These are phyloP conservation scores for Miamiensis avidus DNA, from an alignment of 169 alveolate genomes.

Conservation along the genomic window DNA sequence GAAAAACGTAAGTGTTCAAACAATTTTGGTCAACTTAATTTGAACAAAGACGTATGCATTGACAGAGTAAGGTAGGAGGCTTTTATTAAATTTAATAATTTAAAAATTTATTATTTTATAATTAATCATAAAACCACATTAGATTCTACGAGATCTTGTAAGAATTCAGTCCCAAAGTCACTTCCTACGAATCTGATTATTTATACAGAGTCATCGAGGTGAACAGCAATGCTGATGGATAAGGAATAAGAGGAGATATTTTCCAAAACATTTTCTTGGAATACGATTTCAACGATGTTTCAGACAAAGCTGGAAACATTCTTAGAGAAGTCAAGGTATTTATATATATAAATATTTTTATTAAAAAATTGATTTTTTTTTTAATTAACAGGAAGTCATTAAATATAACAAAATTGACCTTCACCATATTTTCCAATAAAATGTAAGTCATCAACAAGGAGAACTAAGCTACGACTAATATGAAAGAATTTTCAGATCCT, in stretches of 20 bases:
- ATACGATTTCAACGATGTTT: constrained; percentile 39
- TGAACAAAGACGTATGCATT: constrained; percentile 20
- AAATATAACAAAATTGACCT: constrained; percentile 32
- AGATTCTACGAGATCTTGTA: constrained; percentile 25
- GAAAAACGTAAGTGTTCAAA: not conserved
- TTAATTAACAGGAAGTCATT: constrained; percentile 32
- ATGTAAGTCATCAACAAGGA: constrained; percentile 22
- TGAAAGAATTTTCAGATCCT: constrained; percentile 1
- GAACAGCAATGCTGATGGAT: constrained; percentile 6
- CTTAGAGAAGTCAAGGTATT: too few relatives aligned
- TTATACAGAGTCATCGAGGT: constrained; percentile 26
- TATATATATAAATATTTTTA: too few relatives aligned
- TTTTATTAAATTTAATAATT: constrained; percentile 20
- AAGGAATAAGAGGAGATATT: constrained; percentile 13
- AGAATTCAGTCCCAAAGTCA: constrained; percentile 14
- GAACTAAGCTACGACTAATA: not conserved
- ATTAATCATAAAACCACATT: constrained; percentile 17
- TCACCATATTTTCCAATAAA: constrained; percentile 22
- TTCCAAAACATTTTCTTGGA: constrained; percentile 26
- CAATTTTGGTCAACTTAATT: constrained; percentile 1
- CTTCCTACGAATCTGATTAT: constrained; percentile 23
- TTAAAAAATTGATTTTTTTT: too few relatives aligned
- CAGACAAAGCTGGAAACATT: constrained; percentile 28
- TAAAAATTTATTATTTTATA: constrained; percentile 23
- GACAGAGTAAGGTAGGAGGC: constrained; percentile 9